Conservation (phyloP, 2,329 filamentous ascomycete species). For the Trichophyton verrucosum region DNA sequence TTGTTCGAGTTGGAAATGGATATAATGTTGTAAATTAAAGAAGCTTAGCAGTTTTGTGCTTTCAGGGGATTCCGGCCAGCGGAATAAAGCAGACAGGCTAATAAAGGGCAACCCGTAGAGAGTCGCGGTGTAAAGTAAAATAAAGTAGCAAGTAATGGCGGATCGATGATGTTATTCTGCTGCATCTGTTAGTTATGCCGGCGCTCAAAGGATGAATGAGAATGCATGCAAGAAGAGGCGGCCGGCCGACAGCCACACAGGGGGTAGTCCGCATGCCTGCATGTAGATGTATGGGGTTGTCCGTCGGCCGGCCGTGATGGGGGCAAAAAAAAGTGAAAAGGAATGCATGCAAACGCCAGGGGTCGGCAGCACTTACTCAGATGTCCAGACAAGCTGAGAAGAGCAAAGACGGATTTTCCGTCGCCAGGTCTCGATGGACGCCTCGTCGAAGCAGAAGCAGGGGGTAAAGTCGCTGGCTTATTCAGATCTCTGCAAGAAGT, state of each 20-base stretch:
- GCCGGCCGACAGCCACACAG: not conserved
- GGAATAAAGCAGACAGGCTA: slow-evolving; percentile 1
- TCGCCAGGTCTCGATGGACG: not conserved
- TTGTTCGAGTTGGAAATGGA: not conserved
- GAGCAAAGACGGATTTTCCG: not conserved
- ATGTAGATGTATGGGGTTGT: no score
- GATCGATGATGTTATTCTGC: slow-evolving; percentile 3
- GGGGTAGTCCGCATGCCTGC: not conserved
- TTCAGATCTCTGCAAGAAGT: slow-evolving; percentile 2
- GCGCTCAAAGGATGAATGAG: slow-evolving; percentile 3
- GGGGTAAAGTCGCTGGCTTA: not conserved
- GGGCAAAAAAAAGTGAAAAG: not conserved
- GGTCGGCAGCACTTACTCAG: slow-evolving; percentile 2
- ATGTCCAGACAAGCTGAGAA: not conserved
- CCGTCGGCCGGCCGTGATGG: not conserved
- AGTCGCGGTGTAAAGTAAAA: slow-evolving; percentile 3
- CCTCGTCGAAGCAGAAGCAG: no score
- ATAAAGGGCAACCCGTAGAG: slow-evolving; percentile 1
- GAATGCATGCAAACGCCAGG: not conserved
- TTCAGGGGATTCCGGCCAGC: slow-evolving; percentile 4
- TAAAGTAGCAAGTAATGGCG: not conserved
- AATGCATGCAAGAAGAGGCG: slow-evolving; percentile 4
- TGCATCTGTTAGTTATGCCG: slow-evolving; percentile 2
- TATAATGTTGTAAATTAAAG: slow-evolving; percentile 2
- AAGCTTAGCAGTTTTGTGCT: not conserved